Evolutionary conservation across 140 eudicot genomes (phyloP), one percentile per base, ranked within the genome.

Genomic region (Flaveria floridana): DNA sequence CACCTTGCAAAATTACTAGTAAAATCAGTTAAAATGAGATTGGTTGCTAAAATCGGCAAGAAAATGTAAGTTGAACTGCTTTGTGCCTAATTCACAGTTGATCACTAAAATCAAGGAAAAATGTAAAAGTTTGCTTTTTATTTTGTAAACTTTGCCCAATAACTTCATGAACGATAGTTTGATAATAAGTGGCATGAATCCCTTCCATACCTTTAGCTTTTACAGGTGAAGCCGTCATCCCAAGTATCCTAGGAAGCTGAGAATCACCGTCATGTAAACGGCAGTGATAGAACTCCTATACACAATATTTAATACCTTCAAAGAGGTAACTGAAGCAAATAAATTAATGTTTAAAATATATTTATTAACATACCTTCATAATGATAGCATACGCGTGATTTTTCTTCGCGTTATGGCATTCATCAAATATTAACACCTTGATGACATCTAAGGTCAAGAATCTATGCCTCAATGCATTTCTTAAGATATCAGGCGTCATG

Each of bases 141-240:
- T 13, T 48, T 48, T 48, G 55, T 48, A 4, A 11, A 48, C n/a
- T 13, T 48, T 48, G 55, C n/a, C 53, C 55, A 48, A 48, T 48
- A 48, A 16, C 8, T 53, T 53, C 6, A 16, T 53, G 25, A 53
- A 53, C 25, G 1, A n/a, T n/a, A 53, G 18, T 16, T 15, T 15
- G 21, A 7, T 3, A n/a, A 16, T 53, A 12, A 16, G 61, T 7
- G 10, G 25, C 47, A 19, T 28, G n/a, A 25, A 26, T 4, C 15
- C 55, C 55, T 12, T 50, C 59, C 76, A 39, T 28, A 82, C 92
- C 96, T 88, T 89, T 92, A 14, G 96, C 86, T 80, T 92, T 88
- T 19, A 92, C 82, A 26, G 88, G 98, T 21, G 96, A 89, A 58
- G 98, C 98, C 10, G 98, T 92, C 96, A 89, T 87, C 55, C 98